A percentile compares a stretch with the other conserved stretches of the same genome.
Evolutionary conservation across 2,329 filamentous ascomycete species (phyloP).

Genomic region (Calonectria fujianensis): DNA sequence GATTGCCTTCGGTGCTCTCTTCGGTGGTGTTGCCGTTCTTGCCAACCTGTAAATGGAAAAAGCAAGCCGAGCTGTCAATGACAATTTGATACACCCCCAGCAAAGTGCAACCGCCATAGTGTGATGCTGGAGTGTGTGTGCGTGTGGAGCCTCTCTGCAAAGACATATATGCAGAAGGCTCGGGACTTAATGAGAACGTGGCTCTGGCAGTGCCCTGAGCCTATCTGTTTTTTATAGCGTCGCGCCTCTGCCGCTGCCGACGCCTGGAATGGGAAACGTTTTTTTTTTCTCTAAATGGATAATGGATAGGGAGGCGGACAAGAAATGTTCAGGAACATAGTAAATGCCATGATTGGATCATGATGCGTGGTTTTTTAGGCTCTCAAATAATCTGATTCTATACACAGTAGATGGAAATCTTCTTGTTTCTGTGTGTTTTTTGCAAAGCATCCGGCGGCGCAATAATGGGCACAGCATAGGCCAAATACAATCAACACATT

Average conservation of each 20-base stretch:
- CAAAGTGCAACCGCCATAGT: background rate
- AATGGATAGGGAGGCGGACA: background rate
- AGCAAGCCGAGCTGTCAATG: background rate
- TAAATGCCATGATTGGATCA: conserved; percentile 17
- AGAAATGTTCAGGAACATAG: background rate
- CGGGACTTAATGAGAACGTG: conserved; percentile 36
- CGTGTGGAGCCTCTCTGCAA: conserved; percentile 16
- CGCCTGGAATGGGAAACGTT: conserved; percentile 14
- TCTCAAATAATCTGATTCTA: conserved; percentile 12
- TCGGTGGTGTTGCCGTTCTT: conserved; percentile 68
- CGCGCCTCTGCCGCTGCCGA: conserved; percentile 32
- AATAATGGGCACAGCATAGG: conserved; percentile 11
- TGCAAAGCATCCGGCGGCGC: conserved; percentile 11
- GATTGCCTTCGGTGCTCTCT: conserved; percentile 67
- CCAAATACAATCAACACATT: conserved; percentile 18
- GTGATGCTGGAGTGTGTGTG: background rate
- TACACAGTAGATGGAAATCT: background rate
- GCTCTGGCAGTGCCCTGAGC: background rate
- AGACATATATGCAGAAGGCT: conserved; percentile 13
- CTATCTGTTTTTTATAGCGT: conserved; percentile 16
- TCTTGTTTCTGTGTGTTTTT: background rate
- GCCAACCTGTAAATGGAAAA: conserved; percentile 64
- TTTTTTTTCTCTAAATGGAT: background rate
- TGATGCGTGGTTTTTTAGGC: background rate
- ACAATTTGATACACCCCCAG: conserved; percentile 6